phyloP scores from a whole-genome alignment of 495 filamentous ascomycete species.

The Xylona heveae region DNA sequence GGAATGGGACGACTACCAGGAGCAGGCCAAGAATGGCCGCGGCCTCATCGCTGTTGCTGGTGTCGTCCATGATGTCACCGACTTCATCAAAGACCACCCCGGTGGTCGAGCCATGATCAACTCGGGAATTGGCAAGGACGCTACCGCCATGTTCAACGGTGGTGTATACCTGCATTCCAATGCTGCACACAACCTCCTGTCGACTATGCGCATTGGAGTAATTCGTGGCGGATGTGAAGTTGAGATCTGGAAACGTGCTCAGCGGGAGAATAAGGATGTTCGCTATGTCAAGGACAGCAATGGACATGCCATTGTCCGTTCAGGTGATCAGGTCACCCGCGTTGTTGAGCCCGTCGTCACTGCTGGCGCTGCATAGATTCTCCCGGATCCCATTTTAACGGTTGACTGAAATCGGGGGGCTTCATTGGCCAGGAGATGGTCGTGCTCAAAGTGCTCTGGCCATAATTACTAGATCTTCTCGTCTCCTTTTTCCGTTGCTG shows the following conservation, averaged over 20 bases:
- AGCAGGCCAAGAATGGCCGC: slow-evolving; percentile 4
- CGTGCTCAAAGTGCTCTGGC: too few species aligned
- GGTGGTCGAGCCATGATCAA: slow-evolving; percentile 12
- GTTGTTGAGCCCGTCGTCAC: slow-evolving; percentile 47
- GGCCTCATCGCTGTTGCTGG: slow-evolving; percentile 7
- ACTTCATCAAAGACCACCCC: slow-evolving; percentile 12
- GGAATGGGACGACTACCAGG: slow-evolving; percentile 9
- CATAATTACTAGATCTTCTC: too few species aligned
- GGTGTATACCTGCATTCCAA: slow-evolving; percentile 10
- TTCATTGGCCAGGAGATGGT: too few species aligned
- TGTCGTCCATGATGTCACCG: slow-evolving; percentile 8
- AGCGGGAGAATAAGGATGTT: slow-evolving; percentile 14
- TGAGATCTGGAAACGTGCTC: slow-evolving; percentile 8
- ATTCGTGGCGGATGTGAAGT: slow-evolving; percentile 7
- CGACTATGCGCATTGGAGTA: slow-evolving; percentile 7
- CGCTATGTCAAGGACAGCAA: slow-evolving; percentile 59
- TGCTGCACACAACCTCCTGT: slow-evolving; percentile 8
- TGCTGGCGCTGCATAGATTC: slow-evolving; percentile 51
- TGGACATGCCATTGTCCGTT: slow-evolving; percentile 71
- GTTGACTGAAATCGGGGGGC: too few species aligned
- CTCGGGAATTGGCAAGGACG: slow-evolving; percentile 13
- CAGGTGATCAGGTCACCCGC: slow-evolving; percentile 77
- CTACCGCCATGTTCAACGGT: slow-evolving; percentile 12
- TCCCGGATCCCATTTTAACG: too few species aligned
- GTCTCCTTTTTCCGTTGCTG: too few species aligned